phyloP scores from a whole-genome alignment of 1,284 basidiomycete species.

The Anthracocystis walkeri region DNA sequence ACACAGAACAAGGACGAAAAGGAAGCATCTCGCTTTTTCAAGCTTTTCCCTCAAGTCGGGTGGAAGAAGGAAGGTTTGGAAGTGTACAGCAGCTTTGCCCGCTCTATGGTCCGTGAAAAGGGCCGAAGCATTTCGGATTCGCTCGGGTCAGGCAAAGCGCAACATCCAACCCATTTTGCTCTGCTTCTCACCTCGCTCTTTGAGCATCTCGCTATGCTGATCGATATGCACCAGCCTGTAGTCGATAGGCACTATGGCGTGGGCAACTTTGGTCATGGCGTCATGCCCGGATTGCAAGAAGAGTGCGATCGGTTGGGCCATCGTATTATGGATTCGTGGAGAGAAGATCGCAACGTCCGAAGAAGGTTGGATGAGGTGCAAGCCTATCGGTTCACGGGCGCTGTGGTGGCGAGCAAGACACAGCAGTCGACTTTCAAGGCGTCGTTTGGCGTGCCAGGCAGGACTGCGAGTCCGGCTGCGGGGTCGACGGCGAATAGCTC shows the following conservation, averaged over 20 bases:
- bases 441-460: conserved; percentile 68
- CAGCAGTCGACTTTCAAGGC: conserved; percentile 69
- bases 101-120: conserved; percentile 78
- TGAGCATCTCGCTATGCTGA: conserved; percentile 93
- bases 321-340: conserved; percentile 84
- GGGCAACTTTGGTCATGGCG: conserved; percentile 62
- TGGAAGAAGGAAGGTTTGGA: conserved; percentile 85
- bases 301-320: conserved; percentile 88
- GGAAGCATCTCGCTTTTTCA: conserved; percentile 92
- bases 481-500: conserved; percentile 66
- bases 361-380: conserved; percentile 44
- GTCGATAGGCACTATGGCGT: conserved; percentile 94
- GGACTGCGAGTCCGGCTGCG: conserved; percentile 70
- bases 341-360: conserved; percentile 73
- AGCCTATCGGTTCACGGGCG: conserved; percentile 45
- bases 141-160: conserved; percentile 44
- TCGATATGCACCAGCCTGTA: conserved; percentile 95
- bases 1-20: conserved; percentile 76
- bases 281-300: conserved; percentile 81
- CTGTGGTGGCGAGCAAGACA: conserved; percentile 55
- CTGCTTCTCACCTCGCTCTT: conserved; percentile 80
- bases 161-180: conserved; percentile 53
- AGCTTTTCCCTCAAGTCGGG: conserved; percentile 92
- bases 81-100: conserved; percentile 91
- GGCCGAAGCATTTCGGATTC: conserved; percentile 47